Conservation (phyloP, 2,329 filamentous ascomycete genomes). For the Hirsutella rhossiliensis region DNA sequence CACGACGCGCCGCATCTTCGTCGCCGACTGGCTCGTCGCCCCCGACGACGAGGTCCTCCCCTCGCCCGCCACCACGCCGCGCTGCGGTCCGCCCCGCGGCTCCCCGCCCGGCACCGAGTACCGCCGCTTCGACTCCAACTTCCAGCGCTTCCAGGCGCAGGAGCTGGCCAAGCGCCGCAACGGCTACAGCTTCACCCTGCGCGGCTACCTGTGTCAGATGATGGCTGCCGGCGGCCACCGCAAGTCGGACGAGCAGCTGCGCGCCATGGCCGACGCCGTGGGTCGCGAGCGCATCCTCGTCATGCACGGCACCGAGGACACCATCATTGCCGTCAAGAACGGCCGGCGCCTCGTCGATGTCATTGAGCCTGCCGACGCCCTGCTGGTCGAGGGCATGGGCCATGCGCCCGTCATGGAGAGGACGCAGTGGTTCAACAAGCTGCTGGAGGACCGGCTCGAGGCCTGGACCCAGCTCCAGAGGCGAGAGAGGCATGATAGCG, state of each 20-base stretch:
- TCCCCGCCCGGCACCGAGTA: conserved; percentile 19
- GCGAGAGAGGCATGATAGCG: neutral
- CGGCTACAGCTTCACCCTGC: conserved; percentile 45
- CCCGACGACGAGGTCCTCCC: conserved; percentile 48
- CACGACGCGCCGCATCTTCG: conserved; percentile 56
- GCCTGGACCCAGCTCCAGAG: conserved; percentile 33
- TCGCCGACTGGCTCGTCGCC: conserved; percentile 44
- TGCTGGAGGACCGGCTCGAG: conserved; percentile 45
- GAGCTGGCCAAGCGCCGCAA: conserved; percentile 62
- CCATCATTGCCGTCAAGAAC: conserved; percentile 66
- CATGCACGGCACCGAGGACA: conserved; percentile 62
- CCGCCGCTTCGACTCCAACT: conserved; percentile 57
- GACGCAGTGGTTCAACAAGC: conserved; percentile 52
- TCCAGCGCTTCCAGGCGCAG: conserved; percentile 69
- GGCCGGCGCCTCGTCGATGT: conserved; percentile 55
- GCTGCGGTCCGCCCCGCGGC: conserved; percentile 17
- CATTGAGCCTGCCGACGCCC: conserved; percentile 46
- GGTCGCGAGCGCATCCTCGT: conserved; percentile 65
- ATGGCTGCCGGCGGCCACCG: conserved; percentile 70
- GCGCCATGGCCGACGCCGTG: conserved; percentile 51
- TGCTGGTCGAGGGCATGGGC: conserved; percentile 58
- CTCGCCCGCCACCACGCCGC: conserved; percentile 26
- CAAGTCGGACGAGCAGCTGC: conserved; percentile 57
- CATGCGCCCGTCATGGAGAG: conserved; percentile 68
- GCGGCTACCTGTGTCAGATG: conserved; percentile 65